phyloP scores from a whole-genome alignment of 768 basidiomycete species.

The Russula virescens region DNA sequence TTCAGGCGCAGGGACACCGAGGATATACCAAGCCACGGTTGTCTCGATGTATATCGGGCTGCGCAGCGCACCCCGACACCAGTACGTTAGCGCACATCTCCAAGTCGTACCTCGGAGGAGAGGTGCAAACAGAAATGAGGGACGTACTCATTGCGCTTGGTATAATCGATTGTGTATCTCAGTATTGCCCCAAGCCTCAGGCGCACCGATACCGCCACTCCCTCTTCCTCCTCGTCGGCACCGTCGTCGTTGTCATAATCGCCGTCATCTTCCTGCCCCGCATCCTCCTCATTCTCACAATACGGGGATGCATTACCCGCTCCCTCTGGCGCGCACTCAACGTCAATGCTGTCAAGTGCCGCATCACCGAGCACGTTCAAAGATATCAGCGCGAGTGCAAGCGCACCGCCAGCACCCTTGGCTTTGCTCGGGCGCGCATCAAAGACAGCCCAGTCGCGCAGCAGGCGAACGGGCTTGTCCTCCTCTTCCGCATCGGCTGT shows the following conservation, averaged over 20 bases:
- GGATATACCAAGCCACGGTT: conserved; percentile 4
- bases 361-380: conserved; percentile 38
- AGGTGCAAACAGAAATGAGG: not conserved
- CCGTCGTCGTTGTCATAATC: conserved; percentile 29
- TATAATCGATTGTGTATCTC: conserved; percentile 47
- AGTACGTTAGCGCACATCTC: not conserved
- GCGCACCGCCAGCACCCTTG: conserved; percentile 1
- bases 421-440: conserved; percentile 35
- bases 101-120: not conserved
- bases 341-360: conserved; percentile 36
- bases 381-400: conserved; percentile 39
- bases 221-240: conserved; percentile 25
- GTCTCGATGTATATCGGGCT: conserved; percentile 60
- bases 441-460: conserved; percentile 57
- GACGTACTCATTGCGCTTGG: conserved; percentile 46
- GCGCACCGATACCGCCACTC: conserved; percentile 18
- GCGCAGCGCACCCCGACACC: not conserved
- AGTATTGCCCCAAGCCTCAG: conserved; percentile 46
- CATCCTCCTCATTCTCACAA: conserved; percentile 34
- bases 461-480: conserved; percentile 49
- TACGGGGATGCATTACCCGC: conserved; percentile 48
- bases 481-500: conserved; percentile 11
- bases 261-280: conserved; percentile 30
- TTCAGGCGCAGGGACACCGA: not conserved
- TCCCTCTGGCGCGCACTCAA: conserved; percentile 39